Evolutionary conservation across 2,329 filamentous ascomycete genomes (phyloP).

Genomic region (Leptographium radiaticola): DNA sequence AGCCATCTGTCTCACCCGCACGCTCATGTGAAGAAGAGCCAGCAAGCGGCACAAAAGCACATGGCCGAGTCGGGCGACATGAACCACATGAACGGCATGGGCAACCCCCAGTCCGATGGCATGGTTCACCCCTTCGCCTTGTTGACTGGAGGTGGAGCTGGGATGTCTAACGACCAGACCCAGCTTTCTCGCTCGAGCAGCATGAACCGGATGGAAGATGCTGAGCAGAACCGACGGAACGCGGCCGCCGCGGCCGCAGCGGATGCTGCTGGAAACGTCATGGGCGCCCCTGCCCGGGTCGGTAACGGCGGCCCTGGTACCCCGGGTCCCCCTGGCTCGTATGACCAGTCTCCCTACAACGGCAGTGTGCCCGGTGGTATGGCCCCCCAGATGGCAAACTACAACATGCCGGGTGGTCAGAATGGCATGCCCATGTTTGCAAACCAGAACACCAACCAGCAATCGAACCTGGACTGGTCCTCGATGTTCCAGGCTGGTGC

Average conservation of each 20-base stretch:
- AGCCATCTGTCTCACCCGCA: conserved; percentile 90
- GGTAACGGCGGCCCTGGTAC: conserved; percentile 7
- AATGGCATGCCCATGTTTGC: conserved; percentile 53
- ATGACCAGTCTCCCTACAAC: conserved; percentile 39
- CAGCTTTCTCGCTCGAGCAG: conserved; percentile 49
- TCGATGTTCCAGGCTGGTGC: conserved; percentile 66
- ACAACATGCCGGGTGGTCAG: conserved; percentile 49
- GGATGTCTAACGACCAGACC: conserved; percentile 47
- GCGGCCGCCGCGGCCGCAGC: conserved; percentile 23
- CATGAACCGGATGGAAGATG: conserved; percentile 44
- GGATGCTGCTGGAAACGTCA: conserved; percentile 3
- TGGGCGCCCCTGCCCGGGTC: conserved; percentile 6
- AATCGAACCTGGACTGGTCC: conserved; percentile 59
- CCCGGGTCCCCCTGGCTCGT: conserved; percentile 11
- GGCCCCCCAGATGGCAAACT: conserved; percentile 47
- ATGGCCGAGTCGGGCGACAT: conserved; percentile 38
- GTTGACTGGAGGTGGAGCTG: conserved; percentile 34
- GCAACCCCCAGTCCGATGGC: conserved; percentile 42
- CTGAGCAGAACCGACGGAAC: conserved; percentile 42
- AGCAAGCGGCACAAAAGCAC: conserved; percentile 41
- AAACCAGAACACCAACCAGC: conserved; percentile 46
- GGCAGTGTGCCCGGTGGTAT: conserved; percentile 40
- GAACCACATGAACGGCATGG: conserved; percentile 47
- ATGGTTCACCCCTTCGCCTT: conserved; percentile 35
- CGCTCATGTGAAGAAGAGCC: conserved; percentile 72